Base-by-base conservation (phyloP, 129 eudicot species). In the Rutidosis leptorrhynchoides region DNA sequence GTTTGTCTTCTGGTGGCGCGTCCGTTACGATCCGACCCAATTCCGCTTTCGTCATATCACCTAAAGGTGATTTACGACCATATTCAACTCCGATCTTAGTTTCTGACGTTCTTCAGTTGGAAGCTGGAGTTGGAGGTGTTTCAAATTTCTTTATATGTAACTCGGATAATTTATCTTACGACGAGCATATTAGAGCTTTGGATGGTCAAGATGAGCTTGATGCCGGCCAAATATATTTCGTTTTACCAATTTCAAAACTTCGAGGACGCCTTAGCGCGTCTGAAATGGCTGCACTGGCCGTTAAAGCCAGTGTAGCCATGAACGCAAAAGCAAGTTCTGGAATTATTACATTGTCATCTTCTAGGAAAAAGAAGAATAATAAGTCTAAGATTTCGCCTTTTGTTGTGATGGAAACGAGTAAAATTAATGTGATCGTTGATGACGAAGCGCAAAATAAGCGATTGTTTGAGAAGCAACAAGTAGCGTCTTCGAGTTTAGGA, bases 201-300 rank as follows among this genome's bases (percentile, higher is more conserved):
- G 77, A 73, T 6, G 14, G 61, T 0, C 46, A 71, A 2, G 67
- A 80, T 2, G 74, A 75, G 67, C 81, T 88, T 14, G 79, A 82
- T 74, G 72, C 79, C 1, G 78, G 68, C 54, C 91, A 88, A 78
- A 88, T 88, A n/a, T 88, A 88, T 70, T 88, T 88, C 49, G 26
- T 85, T 2, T 56, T 88, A 51, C 92, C 91, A 0, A 9, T 46
- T 0, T 35, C 84, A 0, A 84, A 76, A 45, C 89, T 84, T 21
- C 66, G 81, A 0, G 60, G 68, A 10, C 88, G 74, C 6, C 78
- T 88, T 8, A 72, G 65, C 23, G 96, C 89, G 2, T 78, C 96
- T 2, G 92, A 85, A 45, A 85, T 88, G 96, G 96, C 96, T 3
- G 87, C 91, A 5, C 72, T 88, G 0, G 96, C 96, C 1, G 92